Conservation (phyloP, 306 rosid genomes). For the Quercus wislizeni region DNA sequence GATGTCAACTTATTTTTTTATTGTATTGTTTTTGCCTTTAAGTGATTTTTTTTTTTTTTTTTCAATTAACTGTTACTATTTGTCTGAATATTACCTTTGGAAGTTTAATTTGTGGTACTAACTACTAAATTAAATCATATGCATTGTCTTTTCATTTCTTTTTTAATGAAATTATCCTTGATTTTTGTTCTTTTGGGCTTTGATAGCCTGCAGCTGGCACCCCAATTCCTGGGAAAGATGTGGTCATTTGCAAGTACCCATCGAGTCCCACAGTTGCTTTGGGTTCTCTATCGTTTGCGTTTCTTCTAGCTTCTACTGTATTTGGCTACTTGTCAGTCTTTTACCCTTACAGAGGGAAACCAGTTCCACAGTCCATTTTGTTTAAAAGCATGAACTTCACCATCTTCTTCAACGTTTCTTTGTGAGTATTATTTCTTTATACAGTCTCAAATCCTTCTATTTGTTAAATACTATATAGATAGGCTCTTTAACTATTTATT, state of each 20-base stretch:
- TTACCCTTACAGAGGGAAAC: conserved; percentile 11
- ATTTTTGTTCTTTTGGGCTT: neutral
- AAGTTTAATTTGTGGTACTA: too few relatives aligned
- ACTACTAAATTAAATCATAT: too few relatives aligned
- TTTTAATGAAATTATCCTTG: neutral
- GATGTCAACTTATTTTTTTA: too few relatives aligned
- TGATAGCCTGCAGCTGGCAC: conserved; percentile 18
- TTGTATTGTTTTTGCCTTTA: too few relatives aligned
- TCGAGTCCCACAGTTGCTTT: conserved; percentile 10
- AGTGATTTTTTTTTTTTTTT: too few relatives aligned
- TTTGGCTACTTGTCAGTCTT: conserved; percentile 5
- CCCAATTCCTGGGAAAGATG: neutral
- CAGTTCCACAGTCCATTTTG: neutral
- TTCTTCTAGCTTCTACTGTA: neutral
- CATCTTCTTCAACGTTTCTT: neutral
- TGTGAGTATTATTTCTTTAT: neutral
- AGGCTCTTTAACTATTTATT: too few relatives aligned
- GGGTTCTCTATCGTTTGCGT: conserved; percentile 7
- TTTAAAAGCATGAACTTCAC: conserved; percentile 1
- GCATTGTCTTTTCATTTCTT: too few relatives aligned
- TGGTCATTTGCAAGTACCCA: conserved; percentile 16
- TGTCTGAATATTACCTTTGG: too few relatives aligned
- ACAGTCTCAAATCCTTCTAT: too few relatives aligned
- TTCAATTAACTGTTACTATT: too few relatives aligned
- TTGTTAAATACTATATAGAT: too few relatives aligned